Evolutionary conservation across 1,139 yeast genomes (phyloP).

Genomic region (Hansenula anomala): DNA sequence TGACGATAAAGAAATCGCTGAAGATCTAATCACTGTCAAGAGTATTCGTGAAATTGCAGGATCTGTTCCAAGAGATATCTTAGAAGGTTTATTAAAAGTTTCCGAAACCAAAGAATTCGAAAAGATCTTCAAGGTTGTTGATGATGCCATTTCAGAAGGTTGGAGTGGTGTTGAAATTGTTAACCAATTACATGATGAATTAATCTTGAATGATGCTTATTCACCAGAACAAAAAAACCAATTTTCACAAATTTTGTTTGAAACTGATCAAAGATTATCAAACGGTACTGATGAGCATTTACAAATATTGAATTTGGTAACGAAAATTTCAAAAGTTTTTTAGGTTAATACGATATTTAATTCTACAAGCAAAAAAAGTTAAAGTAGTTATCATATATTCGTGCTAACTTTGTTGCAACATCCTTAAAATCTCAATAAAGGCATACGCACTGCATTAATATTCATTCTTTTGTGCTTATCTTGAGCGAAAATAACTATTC

Average conservation of each 20-base stretch:
- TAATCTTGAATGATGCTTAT: conserved; percentile 54
- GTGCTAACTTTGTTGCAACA: too few species aligned
- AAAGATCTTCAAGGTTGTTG: conserved; percentile 43
- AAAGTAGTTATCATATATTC: too few species aligned
- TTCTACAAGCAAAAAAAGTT: too few species aligned
- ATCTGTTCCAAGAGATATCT: conserved; percentile 55
- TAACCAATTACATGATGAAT: conserved; percentile 72
- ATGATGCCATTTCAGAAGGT: conserved; percentile 62
- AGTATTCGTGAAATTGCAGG: conserved; percentile 80
- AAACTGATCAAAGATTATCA: conserved; percentile 67
- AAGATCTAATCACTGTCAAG: conserved; percentile 33
- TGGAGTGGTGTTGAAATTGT: conserved; percentile 84
- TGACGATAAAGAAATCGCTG: conserved; percentile 11
- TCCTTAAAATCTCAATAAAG: too few species aligned
- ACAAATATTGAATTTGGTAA: conserved; percentile 67
- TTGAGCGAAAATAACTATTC: not conserved
- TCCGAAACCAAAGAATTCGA: conserved; percentile 35
- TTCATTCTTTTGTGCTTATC: too few species aligned
- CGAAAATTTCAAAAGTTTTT: conserved; percentile 47
- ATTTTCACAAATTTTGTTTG: conserved; percentile 62
- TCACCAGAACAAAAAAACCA: conserved; percentile 55
- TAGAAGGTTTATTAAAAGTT: conserved; percentile 38
- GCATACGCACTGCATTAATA: too few species aligned
- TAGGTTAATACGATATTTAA: too few species aligned
- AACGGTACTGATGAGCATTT: conserved; percentile 92